Evolutionary conservation across 768 basidiomycete species (phyloP), one percentile per base, ranked within the genome.

Genomic region (Leccinum longicurvipes): DNA sequence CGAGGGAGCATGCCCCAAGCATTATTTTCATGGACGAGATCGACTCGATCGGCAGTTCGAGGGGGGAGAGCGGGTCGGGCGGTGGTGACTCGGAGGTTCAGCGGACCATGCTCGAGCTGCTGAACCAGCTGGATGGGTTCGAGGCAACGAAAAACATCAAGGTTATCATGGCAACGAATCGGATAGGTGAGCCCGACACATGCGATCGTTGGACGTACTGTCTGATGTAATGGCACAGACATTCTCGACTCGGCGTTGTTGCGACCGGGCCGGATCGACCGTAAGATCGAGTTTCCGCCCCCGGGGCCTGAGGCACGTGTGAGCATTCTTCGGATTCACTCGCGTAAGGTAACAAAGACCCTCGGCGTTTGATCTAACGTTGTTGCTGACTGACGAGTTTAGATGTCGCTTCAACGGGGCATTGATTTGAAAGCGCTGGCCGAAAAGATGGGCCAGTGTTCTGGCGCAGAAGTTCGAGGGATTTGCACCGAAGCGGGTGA

Each of bases 1-100:
- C 96, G 3, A 75, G 94, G 59, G 96, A 98, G 71, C 93, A 97
- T 66, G 96, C 96, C 31, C 96, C 96, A 32, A 91, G 89, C 72
- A 97, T 98, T 75, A 97, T 98, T 70, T 98, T 98, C 79, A 97
- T 98, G 95, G 96, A 98, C 70, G 96, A 98, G 75, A 98, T 98
- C 60, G 96, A 98, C 74, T 93, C 91, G 19, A 98, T 98, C 67
- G 96, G 96, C 53, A 90, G 87, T 60, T 93, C 92, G 60, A 75
- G 95, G 69, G 93, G 95, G 11, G 91, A 94, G 61, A 76, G 80
- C 29, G 86, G 86, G 8, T 80, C 72, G 75, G 89, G 91, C 21
- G 86, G 86, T 41, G 91, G 91, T 2, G 91, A 94, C 65, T 90
- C 87, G 3, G 92, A 93, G 71, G 91, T 93, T 21, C 44, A 45